Evolutionary conservation across 805 yeast species (phyloP), one percentile per base, ranked within the genome.

Genomic region (Candida yuanshanica): DNA sequence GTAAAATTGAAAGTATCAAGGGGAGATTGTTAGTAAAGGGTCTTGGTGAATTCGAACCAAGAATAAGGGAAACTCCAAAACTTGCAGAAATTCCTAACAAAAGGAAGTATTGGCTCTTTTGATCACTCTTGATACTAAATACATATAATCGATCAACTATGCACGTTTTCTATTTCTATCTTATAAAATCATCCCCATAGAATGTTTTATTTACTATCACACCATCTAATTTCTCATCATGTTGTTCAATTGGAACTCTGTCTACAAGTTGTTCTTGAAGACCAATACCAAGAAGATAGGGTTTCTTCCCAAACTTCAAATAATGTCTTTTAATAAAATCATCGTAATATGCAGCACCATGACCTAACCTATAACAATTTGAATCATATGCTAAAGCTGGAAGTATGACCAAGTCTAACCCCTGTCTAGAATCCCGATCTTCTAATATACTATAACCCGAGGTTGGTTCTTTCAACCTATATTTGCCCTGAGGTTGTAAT

Each of bases 281-380:
- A 0, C 88, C 88, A 4, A 83, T 58, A 0, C 90, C 95, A 1
- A 86, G 54, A 25, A 79, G 51, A 26, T 55, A 58, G 0, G 83
- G 83, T 14, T 35, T 48, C 18, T 44, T 43, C 2, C 40, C 43
- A 25, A 49, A 55, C 17, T 26, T 37, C 3, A 49, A 42, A 9
- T 46, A 20, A 49, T 78, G 78, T 38, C 83, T 63, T 35, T 69
- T 64, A 33, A 84, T 70, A 52, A 69, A 84, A 51, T 82, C 87
- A 58, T 91, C 99, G 59, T 93, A 91, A 59, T 77, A 89, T 0
- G 97, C 99, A 5, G 81, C 91, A 1, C 99, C 99, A 58, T 88
- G 95, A 1, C 99, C 99, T 39, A 91, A 58, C 40, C 99, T 59
- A 20, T 49, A 38, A 6, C 56, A 52, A 11, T 56, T 48, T 11